phyloP scores from a whole-genome alignment of 2,329 filamentous ascomycete genomes.

The Trichoderma endophyticum region DNA sequence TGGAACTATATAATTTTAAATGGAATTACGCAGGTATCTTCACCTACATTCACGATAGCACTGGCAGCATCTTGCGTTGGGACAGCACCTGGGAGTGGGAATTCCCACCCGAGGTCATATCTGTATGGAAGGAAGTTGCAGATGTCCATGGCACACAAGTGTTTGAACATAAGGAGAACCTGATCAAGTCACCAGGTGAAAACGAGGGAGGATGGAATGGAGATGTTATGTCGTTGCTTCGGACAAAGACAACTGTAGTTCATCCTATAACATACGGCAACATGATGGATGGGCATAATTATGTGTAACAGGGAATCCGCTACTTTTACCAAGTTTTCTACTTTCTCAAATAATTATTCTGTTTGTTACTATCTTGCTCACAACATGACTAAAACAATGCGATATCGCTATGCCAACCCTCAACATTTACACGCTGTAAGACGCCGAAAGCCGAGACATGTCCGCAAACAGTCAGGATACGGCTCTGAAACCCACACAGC shows the following conservation, averaged over 20 bases:
- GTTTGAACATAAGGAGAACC: not conserved
- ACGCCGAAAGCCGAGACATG: conserved; percentile 1
- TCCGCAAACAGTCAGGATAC: not conserved
- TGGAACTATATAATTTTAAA: not conserved
- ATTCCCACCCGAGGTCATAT: not conserved
- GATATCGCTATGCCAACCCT: not conserved
- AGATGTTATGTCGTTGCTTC: not conserved
- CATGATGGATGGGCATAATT: not conserved
- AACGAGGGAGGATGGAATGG: not conserved
- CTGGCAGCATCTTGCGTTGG: not conserved
- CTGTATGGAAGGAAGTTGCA: not conserved
- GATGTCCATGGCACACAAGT: not conserved
- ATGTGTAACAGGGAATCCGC: not conserved
- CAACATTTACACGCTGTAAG: too few species aligned
- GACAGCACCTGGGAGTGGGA: not conserved
- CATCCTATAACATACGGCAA: not conserved
- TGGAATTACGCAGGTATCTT: not conserved
- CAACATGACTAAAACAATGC: not conserved
- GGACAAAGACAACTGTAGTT: not conserved
- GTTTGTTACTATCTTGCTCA: too few species aligned
- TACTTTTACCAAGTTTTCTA: not conserved
- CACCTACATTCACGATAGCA: not conserved
- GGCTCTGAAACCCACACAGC: not conserved
- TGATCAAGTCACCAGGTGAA: not conserved
- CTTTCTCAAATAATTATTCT: not conserved